Evolutionary conservation across 176 grass and related monocot genomes (phyloP).

Genomic region (Elymus sibiricus): DNA sequence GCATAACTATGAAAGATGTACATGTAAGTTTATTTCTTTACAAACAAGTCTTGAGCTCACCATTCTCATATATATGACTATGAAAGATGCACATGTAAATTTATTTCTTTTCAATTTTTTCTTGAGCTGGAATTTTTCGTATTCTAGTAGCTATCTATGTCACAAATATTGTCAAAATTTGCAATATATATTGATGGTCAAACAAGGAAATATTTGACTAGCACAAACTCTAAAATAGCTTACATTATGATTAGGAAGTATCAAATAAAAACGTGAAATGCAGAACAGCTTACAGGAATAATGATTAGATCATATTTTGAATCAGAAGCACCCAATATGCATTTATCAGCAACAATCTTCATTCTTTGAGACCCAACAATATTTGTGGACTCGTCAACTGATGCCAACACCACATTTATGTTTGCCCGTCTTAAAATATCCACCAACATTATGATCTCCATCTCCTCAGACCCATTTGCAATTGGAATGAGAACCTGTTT

Average conservation of each 20-base stretch:
- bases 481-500: slow-evolving; percentile 88
- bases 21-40: slow-evolving; percentile 16
- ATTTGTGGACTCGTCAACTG: slow-evolving; percentile 55
- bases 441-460: slow-evolving; percentile 73
- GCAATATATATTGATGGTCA: not conserved
- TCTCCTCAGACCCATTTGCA: slow-evolving; percentile 91
- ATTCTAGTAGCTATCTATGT: slow-evolving; percentile 1
- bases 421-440: slow-evolving; percentile 88
- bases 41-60: not conserved
- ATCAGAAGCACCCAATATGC: slow-evolving; percentile 59
- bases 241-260: not conserved
- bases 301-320: slow-evolving; percentile 86
- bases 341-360: slow-evolving; percentile 70
- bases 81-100: not conserved
- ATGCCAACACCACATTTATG: slow-evolving; percentile 82
- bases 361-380: slow-evolving; percentile 72
- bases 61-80: not conserved
- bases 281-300: slow-evolving; percentile 68
- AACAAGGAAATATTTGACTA: not conserved
- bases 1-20: not conserved
- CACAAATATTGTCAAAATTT: not conserved
- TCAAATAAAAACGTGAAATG: slow-evolving; percentile 26
- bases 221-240: not conserved
- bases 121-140: not conserved
- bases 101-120: slow-evolving; percentile 23